Conservation (phyloP, 441 rosid genomes). For the Metrosideros polymorpha region DNA sequence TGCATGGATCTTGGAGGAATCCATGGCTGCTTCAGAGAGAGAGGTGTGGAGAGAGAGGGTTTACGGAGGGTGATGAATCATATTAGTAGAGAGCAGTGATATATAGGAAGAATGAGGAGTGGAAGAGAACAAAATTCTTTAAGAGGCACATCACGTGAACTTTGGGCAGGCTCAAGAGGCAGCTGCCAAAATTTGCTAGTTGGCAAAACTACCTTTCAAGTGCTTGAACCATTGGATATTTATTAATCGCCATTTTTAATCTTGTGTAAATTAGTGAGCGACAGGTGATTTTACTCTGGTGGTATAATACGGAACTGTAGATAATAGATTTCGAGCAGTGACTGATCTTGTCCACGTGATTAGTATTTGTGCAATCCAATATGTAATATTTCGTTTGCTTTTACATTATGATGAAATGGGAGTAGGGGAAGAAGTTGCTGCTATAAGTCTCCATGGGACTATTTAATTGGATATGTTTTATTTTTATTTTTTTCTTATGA, state of each 20-base stretch:
- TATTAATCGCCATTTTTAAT: not conserved
- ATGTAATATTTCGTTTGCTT: not conserved
- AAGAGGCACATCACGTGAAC: conserved; percentile 49
- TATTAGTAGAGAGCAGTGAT: not conserved
- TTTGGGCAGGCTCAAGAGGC: conserved; percentile 10
- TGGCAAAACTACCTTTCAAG: conserved; percentile 25
- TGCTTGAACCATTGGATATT: not conserved
- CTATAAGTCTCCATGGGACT: not conserved
- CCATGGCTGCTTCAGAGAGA: conserved; percentile 13
- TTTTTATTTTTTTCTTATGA: not conserved
- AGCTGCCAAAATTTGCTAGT: conserved; percentile 48
- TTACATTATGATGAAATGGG: not conserved
- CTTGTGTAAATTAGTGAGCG: not conserved
- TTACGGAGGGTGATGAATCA: not conserved
- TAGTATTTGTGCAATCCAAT: not conserved
- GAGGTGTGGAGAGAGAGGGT: not conserved
- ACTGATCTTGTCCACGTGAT: not conserved
- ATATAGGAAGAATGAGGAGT: conserved; percentile 21
- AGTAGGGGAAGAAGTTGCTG: not conserved
- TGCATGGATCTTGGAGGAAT: conserved; percentile 32
- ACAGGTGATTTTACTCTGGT: not conserved
- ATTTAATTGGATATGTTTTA: not conserved
- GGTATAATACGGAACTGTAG: not conserved
- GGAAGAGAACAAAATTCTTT: conserved; percentile 11
- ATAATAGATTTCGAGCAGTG: not conserved